Conservation (phyloP, 176 grass and related monocot genomes). For the Tuctoria greenei region DNA sequence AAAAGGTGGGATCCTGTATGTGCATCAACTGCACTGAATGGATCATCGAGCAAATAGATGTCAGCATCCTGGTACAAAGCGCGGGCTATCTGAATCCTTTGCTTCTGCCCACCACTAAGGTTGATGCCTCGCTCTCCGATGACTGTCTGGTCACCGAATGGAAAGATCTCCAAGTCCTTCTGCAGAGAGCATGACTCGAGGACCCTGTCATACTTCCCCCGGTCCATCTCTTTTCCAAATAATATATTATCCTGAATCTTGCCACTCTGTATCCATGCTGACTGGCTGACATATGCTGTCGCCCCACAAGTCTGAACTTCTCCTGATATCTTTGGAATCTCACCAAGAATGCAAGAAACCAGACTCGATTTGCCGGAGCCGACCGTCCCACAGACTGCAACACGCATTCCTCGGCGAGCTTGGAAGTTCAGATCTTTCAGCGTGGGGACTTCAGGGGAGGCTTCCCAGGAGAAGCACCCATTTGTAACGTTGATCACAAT, state of each 20-base stretch:
- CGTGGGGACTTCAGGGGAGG: conserved; percentile 25
- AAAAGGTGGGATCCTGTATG: conserved; percentile 56
- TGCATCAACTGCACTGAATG: conserved; percentile 49
- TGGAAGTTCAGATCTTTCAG: conserved; percentile 50
- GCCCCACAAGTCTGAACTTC: conserved; percentile 35
- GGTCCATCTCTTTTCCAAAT: conserved; percentile 45
- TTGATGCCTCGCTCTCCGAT: conserved; percentile 53
- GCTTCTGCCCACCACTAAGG: conserved; percentile 49
- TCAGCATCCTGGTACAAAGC: conserved; percentile 49
- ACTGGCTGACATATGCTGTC: conserved; percentile 46
- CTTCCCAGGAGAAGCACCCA: conserved; percentile 44
- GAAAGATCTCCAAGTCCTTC: conserved; percentile 44
- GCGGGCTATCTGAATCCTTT: conserved; percentile 51
- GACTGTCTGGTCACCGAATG: conserved; percentile 41
- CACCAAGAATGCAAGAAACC: conserved; percentile 53
- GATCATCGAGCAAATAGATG: conserved; percentile 51
- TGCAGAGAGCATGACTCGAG: conserved; percentile 41
- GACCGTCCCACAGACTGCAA: conserved; percentile 43
- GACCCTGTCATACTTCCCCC: conserved; percentile 34
- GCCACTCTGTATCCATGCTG: conserved; percentile 51
- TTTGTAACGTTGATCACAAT: conserved; percentile 38
- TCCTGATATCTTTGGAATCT: conserved; percentile 50
- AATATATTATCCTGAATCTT: conserved; percentile 56
- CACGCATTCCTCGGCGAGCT: conserved; percentile 30
- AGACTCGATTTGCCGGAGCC: conserved; percentile 52